A percentile compares a stretch with the other conserved stretches of the same genome.
Conservation (phyloP, 1,139 yeast species). For the Candida albicans region DNA sequence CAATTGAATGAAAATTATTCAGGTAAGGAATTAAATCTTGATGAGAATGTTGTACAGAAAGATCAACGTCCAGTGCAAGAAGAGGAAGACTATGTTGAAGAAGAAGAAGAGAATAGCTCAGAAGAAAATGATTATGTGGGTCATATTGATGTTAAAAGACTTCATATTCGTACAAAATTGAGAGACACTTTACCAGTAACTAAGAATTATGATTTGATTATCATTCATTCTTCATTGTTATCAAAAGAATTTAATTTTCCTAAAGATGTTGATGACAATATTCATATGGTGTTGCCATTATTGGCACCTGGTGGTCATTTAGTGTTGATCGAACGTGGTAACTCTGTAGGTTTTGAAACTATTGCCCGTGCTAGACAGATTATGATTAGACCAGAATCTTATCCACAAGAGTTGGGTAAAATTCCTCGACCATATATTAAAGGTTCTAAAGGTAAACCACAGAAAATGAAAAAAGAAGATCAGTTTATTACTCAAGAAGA, state of each 20-base stretch:
- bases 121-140: constrained; percentile 45
- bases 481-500: constrained; percentile 38
- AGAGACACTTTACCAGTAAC: constrained; percentile 50
- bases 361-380: constrained; percentile 89
- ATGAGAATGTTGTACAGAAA: constrained; percentile 4
- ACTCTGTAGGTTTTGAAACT: constrained; percentile 83
- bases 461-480: constrained; percentile 31
- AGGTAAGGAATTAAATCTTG: constrained; percentile 15
- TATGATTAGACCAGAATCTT: constrained; percentile 79
- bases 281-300: constrained; percentile 60
- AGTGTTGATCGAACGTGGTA: constrained; percentile 83
- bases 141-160: constrained; percentile 56
- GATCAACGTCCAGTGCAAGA: constrained; percentile 16
- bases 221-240: constrained; percentile 77
- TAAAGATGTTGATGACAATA: constrained; percentile 65
- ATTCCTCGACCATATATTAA: constrained; percentile 70
- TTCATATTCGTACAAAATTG: constrained; percentile 54
- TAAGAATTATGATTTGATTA: constrained; percentile 72
- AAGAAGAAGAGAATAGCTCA: constrained; percentile 18
- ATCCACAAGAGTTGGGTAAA: constrained; percentile 55
- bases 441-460: constrained; percentile 49
- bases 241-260: constrained; percentile 64
- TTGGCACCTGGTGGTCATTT: constrained; percentile 78
- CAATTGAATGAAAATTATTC: constrained; percentile 54
- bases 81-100: constrained; percentile 16